Evolutionary conservation across 1,284 basidiomycete genomes (phyloP).

Genomic region (Ganoderma lingzhi): DNA sequence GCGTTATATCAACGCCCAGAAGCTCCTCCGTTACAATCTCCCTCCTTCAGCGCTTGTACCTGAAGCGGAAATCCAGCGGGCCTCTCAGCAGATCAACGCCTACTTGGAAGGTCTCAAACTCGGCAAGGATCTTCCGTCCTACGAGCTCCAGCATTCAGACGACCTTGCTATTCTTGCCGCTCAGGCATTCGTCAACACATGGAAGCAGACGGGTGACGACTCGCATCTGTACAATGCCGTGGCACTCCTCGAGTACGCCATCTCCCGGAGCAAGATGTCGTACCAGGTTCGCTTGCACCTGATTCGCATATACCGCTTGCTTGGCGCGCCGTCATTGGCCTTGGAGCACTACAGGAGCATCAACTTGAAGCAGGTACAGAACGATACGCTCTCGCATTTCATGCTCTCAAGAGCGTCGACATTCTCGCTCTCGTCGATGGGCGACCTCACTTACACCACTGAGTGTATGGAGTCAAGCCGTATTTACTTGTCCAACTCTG

Average conservation of each 20-base stretch:
- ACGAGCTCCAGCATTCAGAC: constrained; percentile 89
- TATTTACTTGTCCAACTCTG: constrained; percentile 79
- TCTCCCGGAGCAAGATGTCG: constrained; percentile 77
- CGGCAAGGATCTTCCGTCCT: constrained; percentile 70
- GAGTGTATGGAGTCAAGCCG: constrained; percentile 82
- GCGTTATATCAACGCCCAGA: constrained; percentile 74
- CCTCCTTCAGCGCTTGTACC: constrained; percentile 54
- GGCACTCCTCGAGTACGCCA: constrained; percentile 74
- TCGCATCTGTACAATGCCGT: constrained; percentile 69
- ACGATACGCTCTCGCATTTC: constrained; percentile 86
- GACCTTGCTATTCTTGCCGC: constrained; percentile 82
- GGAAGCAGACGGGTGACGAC: constrained; percentile 62
- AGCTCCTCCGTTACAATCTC: constrained; percentile 71
- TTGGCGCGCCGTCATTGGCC: constrained; percentile 78
- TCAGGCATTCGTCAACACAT: constrained; percentile 72
- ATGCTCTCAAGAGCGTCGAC: constrained; percentile 80
- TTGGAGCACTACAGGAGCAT: constrained; percentile 81
- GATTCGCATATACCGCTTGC: constrained; percentile 79
- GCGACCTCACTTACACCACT: constrained; percentile 73
- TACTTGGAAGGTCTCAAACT: constrained; percentile 74
- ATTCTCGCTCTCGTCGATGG: constrained; percentile 76
- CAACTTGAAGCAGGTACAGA: constrained; percentile 83
- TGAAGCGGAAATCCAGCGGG: constrained; percentile 63
- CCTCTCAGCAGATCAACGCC: constrained; percentile 58
- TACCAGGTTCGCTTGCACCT: constrained; percentile 80